phyloP scores from a whole-genome alignment of 78 protist species.

The Cavenderia fasciculata region DNA sequence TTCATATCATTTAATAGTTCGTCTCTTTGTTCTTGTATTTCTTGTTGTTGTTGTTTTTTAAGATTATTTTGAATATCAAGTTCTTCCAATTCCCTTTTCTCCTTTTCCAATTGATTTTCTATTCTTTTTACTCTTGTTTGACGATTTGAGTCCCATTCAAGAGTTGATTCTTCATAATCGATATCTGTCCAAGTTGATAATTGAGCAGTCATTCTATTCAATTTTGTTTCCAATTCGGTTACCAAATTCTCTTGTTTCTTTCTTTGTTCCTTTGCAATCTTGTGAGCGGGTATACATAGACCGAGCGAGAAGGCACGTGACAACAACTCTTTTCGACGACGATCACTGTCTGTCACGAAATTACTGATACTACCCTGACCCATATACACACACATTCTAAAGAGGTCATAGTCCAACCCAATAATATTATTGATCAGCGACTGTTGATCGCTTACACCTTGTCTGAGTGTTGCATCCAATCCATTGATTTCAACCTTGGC shows the following conservation, averaged over 20 bases:
- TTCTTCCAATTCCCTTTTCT: background rate
- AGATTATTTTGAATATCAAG: background rate
- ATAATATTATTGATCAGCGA: constrained; percentile 14
- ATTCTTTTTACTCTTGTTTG: background rate
- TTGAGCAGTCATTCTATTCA: background rate
- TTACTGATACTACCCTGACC: constrained; percentile 66
- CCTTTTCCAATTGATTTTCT: background rate
- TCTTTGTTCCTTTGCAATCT: constrained; percentile 19
- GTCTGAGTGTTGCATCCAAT: background rate
- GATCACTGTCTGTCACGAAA: constrained; percentile 50
- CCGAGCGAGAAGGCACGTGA: constrained; percentile 52
- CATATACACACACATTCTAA: constrained; percentile 70
- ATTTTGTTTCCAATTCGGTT: background rate
- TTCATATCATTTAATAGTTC: background rate
- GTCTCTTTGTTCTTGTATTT: background rate
- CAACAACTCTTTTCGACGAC: constrained; percentile 44
- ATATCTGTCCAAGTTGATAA: constrained; percentile 31
- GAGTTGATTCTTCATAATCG: background rate
- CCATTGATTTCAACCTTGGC: constrained; percentile 29
- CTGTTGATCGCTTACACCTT: constrained; percentile 64
- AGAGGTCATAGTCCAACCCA: constrained; percentile 61
- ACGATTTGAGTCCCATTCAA: background rate
- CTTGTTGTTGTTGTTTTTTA: background rate
- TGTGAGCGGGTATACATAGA: constrained; percentile 46
- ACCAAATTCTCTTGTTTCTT: constrained; percentile 29